Evolutionary conservation across 2,329 filamentous ascomycete genomes (phyloP).

Genomic region (Zasmidium angulare): DNA sequence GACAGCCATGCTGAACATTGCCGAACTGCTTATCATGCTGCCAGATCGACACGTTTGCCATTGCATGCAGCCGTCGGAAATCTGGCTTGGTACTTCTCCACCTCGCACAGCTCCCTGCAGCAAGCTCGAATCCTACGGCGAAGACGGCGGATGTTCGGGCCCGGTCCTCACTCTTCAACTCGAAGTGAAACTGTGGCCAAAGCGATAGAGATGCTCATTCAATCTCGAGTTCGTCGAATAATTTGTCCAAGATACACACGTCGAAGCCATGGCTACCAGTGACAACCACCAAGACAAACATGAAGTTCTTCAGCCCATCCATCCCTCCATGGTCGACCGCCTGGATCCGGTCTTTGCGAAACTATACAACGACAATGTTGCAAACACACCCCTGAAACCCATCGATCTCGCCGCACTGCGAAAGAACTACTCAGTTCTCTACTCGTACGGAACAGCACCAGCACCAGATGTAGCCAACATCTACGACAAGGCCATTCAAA

Average conservation of each 20-base stretch:
- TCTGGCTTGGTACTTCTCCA: no score
- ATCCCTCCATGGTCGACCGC: background rate
- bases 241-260: no score
- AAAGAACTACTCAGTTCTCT: slow-evolving; percentile 7
- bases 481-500: slow-evolving; percentile 1
- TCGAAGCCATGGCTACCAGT: slow-evolving; percentile 30
- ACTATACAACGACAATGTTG: slow-evolving; percentile 6
- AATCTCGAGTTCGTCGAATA: no score
- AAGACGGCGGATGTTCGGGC: no score
- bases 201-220: no score
- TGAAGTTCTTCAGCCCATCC: background rate
- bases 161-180: background rate
- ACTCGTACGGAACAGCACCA: slow-evolving; percentile 7
- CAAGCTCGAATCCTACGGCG: no score
- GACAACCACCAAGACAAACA: slow-evolving; percentile 10
- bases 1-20: no score
- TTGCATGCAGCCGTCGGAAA: background rate
- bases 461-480: background rate
- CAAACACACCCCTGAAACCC: slow-evolving; percentile 3
- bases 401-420: slow-evolving; percentile 4
- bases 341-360: slow-evolving; percentile 8
- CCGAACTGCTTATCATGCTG: no score
- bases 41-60: no score
- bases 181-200: background rate
- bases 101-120: no score